Base-by-base conservation (phyloP, 2,329 filamentous ascomycete genomes). In the Zymoseptoria pseudotritici region DNA sequence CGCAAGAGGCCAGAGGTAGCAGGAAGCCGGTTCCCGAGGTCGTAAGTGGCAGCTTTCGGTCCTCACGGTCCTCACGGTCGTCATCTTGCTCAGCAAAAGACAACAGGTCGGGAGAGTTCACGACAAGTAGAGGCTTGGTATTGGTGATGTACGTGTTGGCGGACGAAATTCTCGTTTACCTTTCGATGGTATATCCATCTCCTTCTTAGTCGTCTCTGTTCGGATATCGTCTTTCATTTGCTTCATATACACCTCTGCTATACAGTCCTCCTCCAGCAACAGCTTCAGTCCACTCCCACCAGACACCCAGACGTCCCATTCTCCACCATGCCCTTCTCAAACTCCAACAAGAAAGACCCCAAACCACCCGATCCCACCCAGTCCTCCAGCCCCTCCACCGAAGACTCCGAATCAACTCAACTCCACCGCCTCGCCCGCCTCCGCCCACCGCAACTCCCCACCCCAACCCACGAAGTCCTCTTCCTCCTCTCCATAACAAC, bases 391-490 rank as follows among this genome's bases (percentile, higher is more conserved):
- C 36, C 29, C 42, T 19, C 55, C 4, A 3, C 54, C 29, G 63
- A 64, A 54, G 61, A 67, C 21, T 60, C 62, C 22, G 55, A 63
- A 50, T 31, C 57, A 42, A 56, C 76, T 3, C 76, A 78, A 56
- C 75, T 89, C 53, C 83, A 89, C 66, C 77, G 79, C 17, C 76
- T 89, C 1, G 86, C 86, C 53, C 80, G 86, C 58, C 78, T 86
- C 67, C 78, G 86, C 3, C 87, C 86, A 1, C 75, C 78, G 4
- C 74, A 75, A 49, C 86, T 89, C 69, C 70, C 72, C 9, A 79
- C 77, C 2, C 69, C 75, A 54, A 78, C 79, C 73, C 73, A 80
- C n/a, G 87, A 89, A 67, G 62, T 84, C 4, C 79, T 80, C 21
- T 89, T 89, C 68, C 81, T 85, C 68, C 82, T 83, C 65, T 83